Evolutionary conservation across 2,329 filamentous ascomycete genomes (phyloP).

Genomic region (Allantophomopsis cytisporea): DNA sequence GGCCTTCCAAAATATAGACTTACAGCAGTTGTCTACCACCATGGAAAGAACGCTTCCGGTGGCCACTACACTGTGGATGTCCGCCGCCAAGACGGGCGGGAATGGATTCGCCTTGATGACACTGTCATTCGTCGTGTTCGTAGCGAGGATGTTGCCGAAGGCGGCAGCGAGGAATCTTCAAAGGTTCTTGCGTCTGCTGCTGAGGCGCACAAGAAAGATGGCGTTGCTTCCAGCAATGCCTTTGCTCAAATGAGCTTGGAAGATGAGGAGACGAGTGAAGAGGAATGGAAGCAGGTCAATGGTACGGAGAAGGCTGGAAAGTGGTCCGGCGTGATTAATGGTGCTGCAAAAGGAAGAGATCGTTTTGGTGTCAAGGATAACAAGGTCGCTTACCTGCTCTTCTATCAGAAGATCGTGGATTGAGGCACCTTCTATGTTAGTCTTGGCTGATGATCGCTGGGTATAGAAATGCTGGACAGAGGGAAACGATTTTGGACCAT

Average conservation of each 20-base stretch:
- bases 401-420: slow-evolving; percentile 51
- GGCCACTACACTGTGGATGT: slow-evolving; percentile 98
- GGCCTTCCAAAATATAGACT: slow-evolving; percentile 73
- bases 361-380: slow-evolving; percentile 68
- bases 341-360: slow-evolving; percentile 40
- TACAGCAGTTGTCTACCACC: slow-evolving; percentile 88
- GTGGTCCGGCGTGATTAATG: slow-evolving; percentile 59
- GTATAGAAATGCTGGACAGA: too few relatives aligned
- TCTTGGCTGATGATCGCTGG: too few relatives aligned
- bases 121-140: slow-evolving; percentile 77
- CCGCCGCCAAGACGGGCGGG: slow-evolving; percentile 80
- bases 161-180: slow-evolving; percentile 66
- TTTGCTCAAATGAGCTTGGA: slow-evolving; percentile 52
- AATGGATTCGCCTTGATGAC: slow-evolving; percentile 95
- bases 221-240: slow-evolving; percentile 46
- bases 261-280: slow-evolving; percentile 50
- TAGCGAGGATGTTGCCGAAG: slow-evolving; percentile 80
- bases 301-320: slow-evolving; percentile 37
- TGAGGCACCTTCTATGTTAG: too few relatives aligned
- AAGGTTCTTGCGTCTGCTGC: slow-evolving; percentile 51
- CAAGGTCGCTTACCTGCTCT: slow-evolving; percentile 92
- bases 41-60: slow-evolving; percentile 90
- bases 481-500: too few relatives aligned
- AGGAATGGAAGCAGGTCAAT: slow-evolving; percentile 79
- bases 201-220: slow-evolving; percentile 52